Conservation (phyloP, 2,329 filamentous ascomycete genomes). For the Basipetospora sp. region DNA sequence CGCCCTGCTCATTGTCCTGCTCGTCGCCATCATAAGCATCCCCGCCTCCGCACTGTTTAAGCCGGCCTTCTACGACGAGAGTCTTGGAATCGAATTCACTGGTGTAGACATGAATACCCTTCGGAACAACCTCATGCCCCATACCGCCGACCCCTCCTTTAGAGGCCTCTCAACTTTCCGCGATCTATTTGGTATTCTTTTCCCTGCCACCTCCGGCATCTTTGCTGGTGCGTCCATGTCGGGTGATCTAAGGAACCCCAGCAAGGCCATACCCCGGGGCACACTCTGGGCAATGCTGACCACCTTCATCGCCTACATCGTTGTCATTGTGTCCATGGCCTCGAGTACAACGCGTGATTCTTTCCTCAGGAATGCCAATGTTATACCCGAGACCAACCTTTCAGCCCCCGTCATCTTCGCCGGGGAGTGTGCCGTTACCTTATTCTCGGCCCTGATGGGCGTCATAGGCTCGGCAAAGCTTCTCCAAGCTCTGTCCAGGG, state of each 20-base stretch:
- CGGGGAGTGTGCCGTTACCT: slow-evolving; percentile 67
- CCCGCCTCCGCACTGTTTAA: slow-evolving; percentile 60
- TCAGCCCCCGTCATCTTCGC: slow-evolving; percentile 59
- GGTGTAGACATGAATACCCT: slow-evolving; percentile 60
- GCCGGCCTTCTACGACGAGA: slow-evolving; percentile 49
- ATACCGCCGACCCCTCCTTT: slow-evolving; percentile 46
- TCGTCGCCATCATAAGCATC: slow-evolving; percentile 65
- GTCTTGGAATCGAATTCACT: slow-evolving; percentile 58
- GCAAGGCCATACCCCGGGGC: slow-evolving; percentile 71
- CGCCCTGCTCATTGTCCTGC: slow-evolving; percentile 54
- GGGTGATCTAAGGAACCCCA: slow-evolving; percentile 68
- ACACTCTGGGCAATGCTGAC: slow-evolving; percentile 63
- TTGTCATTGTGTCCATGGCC: slow-evolving; percentile 67
- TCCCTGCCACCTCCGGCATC: slow-evolving; percentile 49
- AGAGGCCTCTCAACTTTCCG: slow-evolving; percentile 57
- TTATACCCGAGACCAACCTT: slow-evolving; percentile 70
- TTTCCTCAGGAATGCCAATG: slow-evolving; percentile 59
- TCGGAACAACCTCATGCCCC: slow-evolving; percentile 58
- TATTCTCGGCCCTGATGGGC: slow-evolving; percentile 79
- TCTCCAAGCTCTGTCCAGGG: slow-evolving; percentile 66
- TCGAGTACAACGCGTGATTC: slow-evolving; percentile 60
- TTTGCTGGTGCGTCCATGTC: slow-evolving; percentile 77
- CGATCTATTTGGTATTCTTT: slow-evolving; percentile 72
- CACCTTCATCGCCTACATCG: slow-evolving; percentile 60
- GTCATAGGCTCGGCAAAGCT: slow-evolving; percentile 74